Evolutionary conservation across 345 rosid genomes (phyloP), one percentile per base, ranked within the genome.

Genomic region (Isatis tinctoria): DNA sequence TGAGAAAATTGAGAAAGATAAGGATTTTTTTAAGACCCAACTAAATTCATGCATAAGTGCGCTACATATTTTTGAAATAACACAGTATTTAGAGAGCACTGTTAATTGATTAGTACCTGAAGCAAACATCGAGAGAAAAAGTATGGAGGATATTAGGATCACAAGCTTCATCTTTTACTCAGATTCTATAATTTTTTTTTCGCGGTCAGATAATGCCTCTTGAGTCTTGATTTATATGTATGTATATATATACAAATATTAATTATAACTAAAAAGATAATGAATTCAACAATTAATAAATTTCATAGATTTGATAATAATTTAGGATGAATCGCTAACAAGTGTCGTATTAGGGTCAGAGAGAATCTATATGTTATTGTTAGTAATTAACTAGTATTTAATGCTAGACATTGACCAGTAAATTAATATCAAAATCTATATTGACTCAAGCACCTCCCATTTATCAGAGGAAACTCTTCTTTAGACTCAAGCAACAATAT

Each of bases 111-210:
- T 16, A 43, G 47, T 74, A 74, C 73, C 68, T 48, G 79, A 75
- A 51, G 73, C 32, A 16, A 67, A 60, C 48, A 68, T 36, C 30
- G 74, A 37, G 63, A 75, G 69, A 20, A 67, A 35, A 54, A 75
- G 69, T 69, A 75, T 51, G 63, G 60, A 75, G 2, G 74, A 60
- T 60, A 60, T 8, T 4, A 75, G 4, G 32, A 75, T 49, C 28
- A 60, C 48, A 20, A 75, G 28, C 69, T 75, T 75, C 79, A 75
- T 75, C 12, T 53, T 64, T 40, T 8, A 22, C 3, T 40, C 57
- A 16, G 49, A 17, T 49, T 67, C 9, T 28, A 3, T 48, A 17
- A 2, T 8, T 24, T 24, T 5, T 51, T 51, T 51, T 32, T 22
- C n/a, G 32, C 30, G 57, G n/a, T 51, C 16, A 51, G 57, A 24